Base-by-base conservation (phyloP, 2,329 filamentous ascomycete species). In the Truncatella angustata region DNA sequence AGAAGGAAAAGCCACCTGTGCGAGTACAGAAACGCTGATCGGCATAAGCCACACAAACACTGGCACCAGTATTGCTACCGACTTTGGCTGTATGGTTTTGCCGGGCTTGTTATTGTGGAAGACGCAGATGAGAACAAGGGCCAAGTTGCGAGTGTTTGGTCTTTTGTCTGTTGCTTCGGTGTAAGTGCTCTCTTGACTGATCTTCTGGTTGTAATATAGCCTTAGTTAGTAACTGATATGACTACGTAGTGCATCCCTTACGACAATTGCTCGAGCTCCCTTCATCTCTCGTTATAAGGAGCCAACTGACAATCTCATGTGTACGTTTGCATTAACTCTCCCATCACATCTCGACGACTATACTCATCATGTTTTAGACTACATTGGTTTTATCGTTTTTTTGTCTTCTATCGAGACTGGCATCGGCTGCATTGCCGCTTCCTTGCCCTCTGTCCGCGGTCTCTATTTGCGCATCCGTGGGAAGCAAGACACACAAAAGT, bases 121-220 rank as follows among this genome's bases (percentile, higher is more conserved):
- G 5, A 36, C 40, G 10, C 18, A 44, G 6, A 46, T 51, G 40
- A 39, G 21, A 16, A 49, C n/a, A 20, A 39, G 18, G 26, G 35
- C 16, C 14, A 39, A 49, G 35, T 20, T 39, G 10, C 21, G 18
- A 39, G 46, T 49, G 11, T 37, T 37, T 39, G 46, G 18, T 10
- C 32, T 49, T 5, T 14, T 49, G 32, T 49, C 46, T 37, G 14
- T 39, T 18, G 46, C 32, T 21, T 46, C 40, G 6, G 20, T 35
- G 49, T 49, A 28, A n/a, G 32, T 80, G 75, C 72, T 76, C 28
- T 4, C 7, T 30, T 24, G 39, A 12, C 11, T 42, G 28, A 14
- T 42, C 39, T 20, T 4, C 12, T 24, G 4, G 21, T 23, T 21
- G 14, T 21, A 21, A 12, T 12, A 42, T 21, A 9, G 11, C 21